Base-by-base conservation (phyloP, 2,329 filamentous ascomycete genomes). In the Pestalotiopsis sp. region DNA sequence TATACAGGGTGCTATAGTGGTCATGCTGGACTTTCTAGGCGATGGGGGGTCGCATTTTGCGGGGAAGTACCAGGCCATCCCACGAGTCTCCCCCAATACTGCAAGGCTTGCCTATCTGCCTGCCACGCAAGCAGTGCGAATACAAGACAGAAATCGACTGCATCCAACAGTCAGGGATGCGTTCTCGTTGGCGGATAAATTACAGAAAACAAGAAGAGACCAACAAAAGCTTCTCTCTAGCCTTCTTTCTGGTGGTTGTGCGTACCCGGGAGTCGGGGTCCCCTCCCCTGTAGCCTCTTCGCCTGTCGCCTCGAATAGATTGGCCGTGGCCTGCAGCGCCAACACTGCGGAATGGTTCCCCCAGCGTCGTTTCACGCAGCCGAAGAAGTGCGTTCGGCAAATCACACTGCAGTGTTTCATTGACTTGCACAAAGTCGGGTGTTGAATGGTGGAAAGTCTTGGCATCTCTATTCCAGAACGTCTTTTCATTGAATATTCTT, bases 121-220 rank as follows among this genome's bases (percentile, higher is more conserved):
- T 52, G 63, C 27, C 31, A 23, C 45, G 49, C 63, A 36, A 45
- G 41, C 62, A 4, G 20, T 41, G 25, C 41, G 23, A 45, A 27
- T 23, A 5, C 20, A 23, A 31, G 20, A 39, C 27, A 25, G 38
- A 36, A 64, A 9, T 20, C 20, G 62, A 52, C 11, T 9, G 4
- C 20, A 23, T 49, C 7, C 14, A 39, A 20, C 27, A 13, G 31
- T 9, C 17, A 6, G 14, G 31, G n/a, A 57, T 39, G 41, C 11
- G 14, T 31, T 57, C 23, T 20, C 57, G 63, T 65, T 65, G 63
- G 63, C 63, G 63, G 63, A 65, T 25, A 65, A 65, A 64, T 64
- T 64, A 3, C 1, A 49, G 13, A 9, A 13, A 64, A 31, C 25
- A 63, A 14, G 23, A 63, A 63, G 20, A 52, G n/a, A 52, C 17